Conservation (phyloP, 2,329 filamentous ascomycete species). For the Metarhizium robertsii region DNA sequence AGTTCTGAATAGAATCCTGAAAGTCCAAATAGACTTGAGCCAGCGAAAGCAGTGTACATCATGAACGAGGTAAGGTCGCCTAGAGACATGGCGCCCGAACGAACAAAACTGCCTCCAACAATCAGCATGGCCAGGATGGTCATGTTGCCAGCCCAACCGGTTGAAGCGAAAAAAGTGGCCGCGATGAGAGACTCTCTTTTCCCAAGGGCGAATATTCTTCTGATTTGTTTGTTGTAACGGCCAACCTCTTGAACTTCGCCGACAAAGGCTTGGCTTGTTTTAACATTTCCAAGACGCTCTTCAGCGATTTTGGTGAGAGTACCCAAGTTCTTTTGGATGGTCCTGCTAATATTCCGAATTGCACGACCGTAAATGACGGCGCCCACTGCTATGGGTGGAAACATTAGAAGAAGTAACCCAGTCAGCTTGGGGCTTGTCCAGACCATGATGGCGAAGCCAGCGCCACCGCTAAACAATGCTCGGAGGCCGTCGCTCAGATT, state of each 20-base stretch:
- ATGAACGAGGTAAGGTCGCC: slow-evolving; percentile 93
- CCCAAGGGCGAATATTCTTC: slow-evolving; percentile 84
- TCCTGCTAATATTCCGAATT: slow-evolving; percentile 80
- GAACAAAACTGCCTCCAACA: slow-evolving; percentile 83
- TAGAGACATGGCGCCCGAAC: slow-evolving; percentile 74
- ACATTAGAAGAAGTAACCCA: slow-evolving; percentile 74
- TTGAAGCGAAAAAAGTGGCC: slow-evolving; percentile 80
- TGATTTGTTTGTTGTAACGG: slow-evolving; percentile 86
- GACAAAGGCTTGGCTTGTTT: slow-evolving; percentile 92
- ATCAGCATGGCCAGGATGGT: slow-evolving; percentile 87
- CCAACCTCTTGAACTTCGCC: slow-evolving; percentile 84
- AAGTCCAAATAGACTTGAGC: slow-evolving; percentile 83
- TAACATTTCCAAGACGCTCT: slow-evolving; percentile 92
- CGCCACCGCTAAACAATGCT: slow-evolving; percentile 78
- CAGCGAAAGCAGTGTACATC: slow-evolving; percentile 90
- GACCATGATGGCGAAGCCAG: slow-evolving; percentile 89
- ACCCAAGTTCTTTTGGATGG: slow-evolving; percentile 89
- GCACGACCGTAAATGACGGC: slow-evolving; percentile 87
- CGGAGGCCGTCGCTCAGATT: slow-evolving; percentile 95
- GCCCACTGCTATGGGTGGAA: slow-evolving; percentile 81
- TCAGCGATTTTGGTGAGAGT: slow-evolving; percentile 94
- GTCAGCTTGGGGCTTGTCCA: slow-evolving; percentile 90
- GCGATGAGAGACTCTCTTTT: slow-evolving; percentile 79
- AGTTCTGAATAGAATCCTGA: slow-evolving; percentile 96
- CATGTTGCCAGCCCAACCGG: slow-evolving; percentile 91